Conservation (phyloP, 108 stramenopile species). For the Nitzschia sp. region DNA sequence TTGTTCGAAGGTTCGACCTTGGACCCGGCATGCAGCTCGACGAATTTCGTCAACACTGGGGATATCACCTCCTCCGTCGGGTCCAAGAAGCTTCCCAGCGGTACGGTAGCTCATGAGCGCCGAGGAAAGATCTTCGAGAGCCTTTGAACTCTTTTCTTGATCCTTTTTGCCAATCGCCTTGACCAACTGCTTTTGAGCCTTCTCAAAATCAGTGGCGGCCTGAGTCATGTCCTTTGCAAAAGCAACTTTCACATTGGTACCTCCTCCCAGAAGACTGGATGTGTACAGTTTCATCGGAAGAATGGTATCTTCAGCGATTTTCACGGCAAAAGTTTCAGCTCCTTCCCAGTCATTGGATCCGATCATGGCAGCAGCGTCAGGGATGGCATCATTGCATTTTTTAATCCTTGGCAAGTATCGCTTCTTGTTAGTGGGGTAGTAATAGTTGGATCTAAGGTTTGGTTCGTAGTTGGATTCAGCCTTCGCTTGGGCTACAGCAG, state of each 20-base stretch:
- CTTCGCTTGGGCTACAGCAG: slow-evolving; percentile 24
- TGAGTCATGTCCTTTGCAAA: slow-evolving; percentile 79
- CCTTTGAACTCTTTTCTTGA: slow-evolving; percentile 42
- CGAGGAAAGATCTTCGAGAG: slow-evolving; percentile 64
- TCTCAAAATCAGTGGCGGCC: slow-evolving; percentile 66
- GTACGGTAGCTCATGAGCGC: slow-evolving; percentile 65
- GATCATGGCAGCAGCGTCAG: slow-evolving; percentile 55
- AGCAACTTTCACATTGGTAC: slow-evolving; percentile 71
- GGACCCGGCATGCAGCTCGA: slow-evolving; percentile 52
- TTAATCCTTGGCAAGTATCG: slow-evolving; percentile 87
- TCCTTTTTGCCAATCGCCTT: slow-evolving; percentile 77
- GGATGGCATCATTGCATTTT: slow-evolving; percentile 73
- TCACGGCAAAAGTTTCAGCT: slow-evolving; percentile 58
- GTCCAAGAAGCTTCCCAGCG: slow-evolving; percentile 64
- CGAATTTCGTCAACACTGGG: slow-evolving; percentile 87
- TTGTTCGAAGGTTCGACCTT: slow-evolving; percentile 66
- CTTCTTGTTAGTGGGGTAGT: slow-evolving; percentile 74
- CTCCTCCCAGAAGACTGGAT: slow-evolving; percentile 66
- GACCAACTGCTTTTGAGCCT: slow-evolving; percentile 47
- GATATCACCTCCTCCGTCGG: slow-evolving; percentile 85
- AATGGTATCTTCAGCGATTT: slow-evolving; percentile 79
- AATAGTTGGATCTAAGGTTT: slow-evolving; percentile 76
- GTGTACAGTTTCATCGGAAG: slow-evolving; percentile 87
- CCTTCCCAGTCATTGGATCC: slow-evolving; percentile 69
- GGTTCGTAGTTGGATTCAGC: slow-evolving; percentile 67